Base-by-base conservation (phyloP, 768 basidiomycete genomes). In the Arthromyces matolae region DNA sequence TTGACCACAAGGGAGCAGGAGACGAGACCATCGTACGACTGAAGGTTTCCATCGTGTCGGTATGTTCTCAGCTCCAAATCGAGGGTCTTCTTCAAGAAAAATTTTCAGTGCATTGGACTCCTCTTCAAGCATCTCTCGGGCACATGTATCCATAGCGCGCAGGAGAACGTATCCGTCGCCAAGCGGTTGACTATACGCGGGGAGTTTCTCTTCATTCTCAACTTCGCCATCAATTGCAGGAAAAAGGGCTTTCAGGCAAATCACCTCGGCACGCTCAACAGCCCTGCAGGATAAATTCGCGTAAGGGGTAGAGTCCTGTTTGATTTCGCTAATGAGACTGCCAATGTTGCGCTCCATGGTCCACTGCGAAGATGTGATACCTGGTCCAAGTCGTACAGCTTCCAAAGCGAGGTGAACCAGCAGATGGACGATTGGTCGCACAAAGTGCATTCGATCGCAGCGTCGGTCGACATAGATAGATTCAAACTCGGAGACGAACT, bases 401-500 rank as follows among this genome's bases (percentile, higher is more conserved):
- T 73, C 64, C 0, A 46, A 42, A 4, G 47, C 52, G 7, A 61
- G 29, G 47, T 73, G 72, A 1, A 56, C n/a, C 5, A 67, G 45
- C 0, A 50, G 43, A 45, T 72, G 70, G 12, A 73, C 36, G 28
- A 60, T 57, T n/a, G 53, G 70, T 3, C 57, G 62, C 2, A 56
- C 40, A 33, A 72, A 68, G 42, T 75, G 73, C 1, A 76, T 35
- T 0, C 50, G 48, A 14, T 52, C 51, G 0, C 49, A 3, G 31
- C 59, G 2, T 27, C 57, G 20, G 23, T 67, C 61, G 27, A 61
- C 63, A 45, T 74, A 74, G 0, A 71, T 48, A 0, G 41, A 20
- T 53, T 75, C 68, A 51, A 59, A 74, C n/a, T 72, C 69, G 2
- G 50, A 31, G 0, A 54, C 46, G 47, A 66, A 75, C 14, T 58